These are phyloP conservation scores for Chytridium lagenaria DNA, from an alignment of 371 early-diverging fungal genomes.

Conservation along the genomic window DNA sequence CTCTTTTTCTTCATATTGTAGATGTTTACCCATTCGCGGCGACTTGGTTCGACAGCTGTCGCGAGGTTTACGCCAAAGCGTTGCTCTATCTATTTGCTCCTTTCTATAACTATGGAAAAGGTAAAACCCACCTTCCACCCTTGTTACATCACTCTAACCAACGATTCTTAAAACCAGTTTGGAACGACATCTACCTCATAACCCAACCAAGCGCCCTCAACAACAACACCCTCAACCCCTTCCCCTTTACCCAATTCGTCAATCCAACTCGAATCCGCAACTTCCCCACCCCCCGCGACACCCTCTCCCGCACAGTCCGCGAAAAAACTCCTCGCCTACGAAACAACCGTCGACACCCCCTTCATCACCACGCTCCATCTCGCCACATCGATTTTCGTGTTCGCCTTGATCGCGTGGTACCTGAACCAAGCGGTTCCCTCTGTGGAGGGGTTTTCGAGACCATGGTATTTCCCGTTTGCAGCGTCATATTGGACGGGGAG, in stretches of 20 bases:
- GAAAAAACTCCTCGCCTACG: not conserved
- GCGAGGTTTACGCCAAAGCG: slow-evolving; percentile 26
- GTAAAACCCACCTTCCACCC: not conserved
- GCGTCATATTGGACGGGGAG: slow-evolving; percentile 36
- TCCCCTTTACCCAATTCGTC: slow-evolving; percentile 7
- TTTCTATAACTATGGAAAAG: slow-evolving; percentile 29
- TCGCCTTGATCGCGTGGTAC: slow-evolving; percentile 36
- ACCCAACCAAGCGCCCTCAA: slow-evolving; percentile 20
- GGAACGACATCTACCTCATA: slow-evolving; percentile 25
- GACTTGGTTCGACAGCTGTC: slow-evolving; percentile 29
- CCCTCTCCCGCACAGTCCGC: too few relatives aligned
- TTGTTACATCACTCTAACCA: not conserved
- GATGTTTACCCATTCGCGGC: not conserved
- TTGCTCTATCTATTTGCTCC: slow-evolving; percentile 36
- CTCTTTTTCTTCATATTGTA: slow-evolving; percentile 1
- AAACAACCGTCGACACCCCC: slow-evolving; percentile 15
- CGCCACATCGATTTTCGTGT: slow-evolving; percentile 10
- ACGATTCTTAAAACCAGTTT: not conserved
- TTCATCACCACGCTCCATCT: slow-evolving; percentile 19
- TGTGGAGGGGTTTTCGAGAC: slow-evolving; percentile 29
- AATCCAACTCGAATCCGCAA: slow-evolving; percentile 11
- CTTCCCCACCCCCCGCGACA: not conserved
- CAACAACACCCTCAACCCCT: not conserved
- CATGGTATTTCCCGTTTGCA: slow-evolving; percentile 29
- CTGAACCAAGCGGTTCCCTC: slow-evolving; percentile 36